A percentile compares a stretch with the other conserved stretches of the same genome.
Conservation (phyloP, 2,329 filamentous ascomycete species). For the Aspergillus luchuensis region DNA sequence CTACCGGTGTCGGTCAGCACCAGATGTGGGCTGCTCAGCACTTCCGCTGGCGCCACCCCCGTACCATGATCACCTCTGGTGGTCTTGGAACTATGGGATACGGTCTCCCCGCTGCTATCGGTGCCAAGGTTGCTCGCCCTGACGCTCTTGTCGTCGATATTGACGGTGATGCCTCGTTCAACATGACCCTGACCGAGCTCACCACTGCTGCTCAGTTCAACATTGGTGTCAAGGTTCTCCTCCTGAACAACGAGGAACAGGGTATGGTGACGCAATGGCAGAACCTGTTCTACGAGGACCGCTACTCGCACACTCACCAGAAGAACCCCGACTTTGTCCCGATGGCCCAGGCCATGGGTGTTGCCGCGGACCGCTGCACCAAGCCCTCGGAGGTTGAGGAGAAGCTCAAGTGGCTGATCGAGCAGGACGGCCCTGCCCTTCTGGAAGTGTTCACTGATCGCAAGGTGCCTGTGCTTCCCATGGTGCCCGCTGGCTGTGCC, state of each 20-base stretch:
- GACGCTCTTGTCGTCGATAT: constrained; percentile 91
- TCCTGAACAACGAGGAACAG: constrained; percentile 96
- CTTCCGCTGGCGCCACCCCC: constrained; percentile 89
- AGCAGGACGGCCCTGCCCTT: constrained; percentile 85
- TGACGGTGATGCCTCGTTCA: constrained; percentile 97
- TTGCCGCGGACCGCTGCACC: constrained; percentile 70
- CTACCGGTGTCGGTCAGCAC: constrained; percentile 95
- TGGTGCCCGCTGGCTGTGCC: constrained; percentile 86
- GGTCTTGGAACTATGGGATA: constrained; percentile 96
- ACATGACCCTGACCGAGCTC: constrained; percentile 96
- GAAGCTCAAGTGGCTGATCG: constrained; percentile 83
- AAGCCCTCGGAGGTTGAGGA: constrained; percentile 77
- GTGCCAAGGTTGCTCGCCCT: constrained; percentile 81
- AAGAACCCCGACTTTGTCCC: constrained; percentile 96
- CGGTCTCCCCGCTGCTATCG: constrained; percentile 91
- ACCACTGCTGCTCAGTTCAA: constrained; percentile 92
- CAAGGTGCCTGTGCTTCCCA: constrained; percentile 82
- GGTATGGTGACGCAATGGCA: constrained; percentile 99
- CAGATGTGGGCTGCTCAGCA: constrained; percentile 99
- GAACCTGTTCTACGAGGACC: constrained; percentile 93
- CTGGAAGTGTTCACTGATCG: constrained; percentile 88
- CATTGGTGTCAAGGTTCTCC: constrained; percentile 91
- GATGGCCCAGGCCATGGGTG: constrained; percentile 85
- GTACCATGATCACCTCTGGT: constrained; percentile 94
- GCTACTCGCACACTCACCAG: constrained; percentile 90